phyloP scores from a whole-genome alignment of 2,329 filamentous ascomycete genomes.

The Talaromyces piceae region DNA sequence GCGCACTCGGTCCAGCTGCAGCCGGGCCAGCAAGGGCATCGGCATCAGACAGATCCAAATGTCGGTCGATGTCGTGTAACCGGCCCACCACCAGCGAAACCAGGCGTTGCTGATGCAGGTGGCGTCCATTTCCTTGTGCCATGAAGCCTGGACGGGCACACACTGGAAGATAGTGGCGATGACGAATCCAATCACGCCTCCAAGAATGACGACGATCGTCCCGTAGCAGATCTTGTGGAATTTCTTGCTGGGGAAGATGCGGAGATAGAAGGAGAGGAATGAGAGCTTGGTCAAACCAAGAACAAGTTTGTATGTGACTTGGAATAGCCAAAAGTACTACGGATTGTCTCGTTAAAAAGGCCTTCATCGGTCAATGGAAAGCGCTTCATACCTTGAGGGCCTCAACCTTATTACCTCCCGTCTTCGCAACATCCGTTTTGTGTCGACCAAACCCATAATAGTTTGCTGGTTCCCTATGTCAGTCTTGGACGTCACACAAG shows the following conservation, averaged over 20 bases:
- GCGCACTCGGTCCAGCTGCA: conserved; percentile 39
- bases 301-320: conserved; percentile 15
- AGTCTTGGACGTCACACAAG: neutral
- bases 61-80: conserved; percentile 23
- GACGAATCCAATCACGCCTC: conserved; percentile 11
- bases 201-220: conserved; percentile 11
- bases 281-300: conserved; percentile 12
- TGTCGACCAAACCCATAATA: conserved; percentile 14
- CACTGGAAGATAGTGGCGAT: conserved; percentile 39
- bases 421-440: conserved; percentile 7
- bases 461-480: conserved; percentile 6
- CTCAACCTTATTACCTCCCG: conserved; percentile 10
- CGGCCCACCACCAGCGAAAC: conserved; percentile 26
- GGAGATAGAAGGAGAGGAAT: conserved; percentile 14
- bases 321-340: conserved; percentile 14
- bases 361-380: neutral
- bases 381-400: conserved; percentile 11
- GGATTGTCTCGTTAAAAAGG: neutral
- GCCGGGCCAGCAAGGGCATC: conserved; percentile 40
- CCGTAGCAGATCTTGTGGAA: conserved; percentile 13
- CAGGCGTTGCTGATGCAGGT: conserved; percentile 45
- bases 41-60: conserved; percentile 42
- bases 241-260: conserved; percentile 14
- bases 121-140: conserved; percentile 40
- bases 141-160: conserved; percentile 40